Evolutionary conservation across 2,329 filamentous ascomycete genomes (phyloP).

Genomic region (Periconia macrospinosa): DNA sequence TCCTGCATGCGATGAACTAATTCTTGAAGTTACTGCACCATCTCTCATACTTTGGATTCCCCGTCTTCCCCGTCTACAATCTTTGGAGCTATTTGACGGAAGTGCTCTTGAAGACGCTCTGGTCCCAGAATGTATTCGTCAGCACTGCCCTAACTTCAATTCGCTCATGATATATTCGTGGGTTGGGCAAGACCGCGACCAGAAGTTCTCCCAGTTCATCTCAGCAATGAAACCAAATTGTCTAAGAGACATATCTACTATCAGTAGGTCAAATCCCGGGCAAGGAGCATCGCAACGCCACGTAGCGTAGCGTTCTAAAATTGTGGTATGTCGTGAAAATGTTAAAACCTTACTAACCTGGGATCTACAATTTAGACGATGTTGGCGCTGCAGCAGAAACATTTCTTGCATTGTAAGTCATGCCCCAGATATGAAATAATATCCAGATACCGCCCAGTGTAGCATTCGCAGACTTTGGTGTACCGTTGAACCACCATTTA

Average conservation of each 20-base stretch:
- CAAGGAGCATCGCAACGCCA: no score
- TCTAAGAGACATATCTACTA: constrained; percentile 60
- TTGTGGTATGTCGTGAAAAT: no score
- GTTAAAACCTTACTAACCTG: neutral
- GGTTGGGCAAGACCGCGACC: constrained; percentile 55
- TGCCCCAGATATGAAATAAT: no score
- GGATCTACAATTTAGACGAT: constrained; percentile 19
- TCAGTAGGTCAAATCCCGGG: neutral
- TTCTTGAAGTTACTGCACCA: constrained; percentile 49
- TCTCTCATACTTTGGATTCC: constrained; percentile 62
- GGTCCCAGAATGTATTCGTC: constrained; percentile 56
- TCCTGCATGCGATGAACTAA: constrained; percentile 10
- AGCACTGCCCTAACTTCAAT: constrained; percentile 63
- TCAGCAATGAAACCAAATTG: constrained; percentile 58
- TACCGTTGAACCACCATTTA: no score
- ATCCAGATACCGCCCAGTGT: no score
- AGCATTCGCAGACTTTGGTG: no score
- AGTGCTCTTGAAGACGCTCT: constrained; percentile 59
- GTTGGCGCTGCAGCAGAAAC: constrained; percentile 59
- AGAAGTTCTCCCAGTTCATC: constrained; percentile 62
- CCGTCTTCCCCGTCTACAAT: constrained; percentile 59
- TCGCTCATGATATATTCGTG: constrained; percentile 62
- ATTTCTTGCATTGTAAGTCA: constrained; percentile 50
- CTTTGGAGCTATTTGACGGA: constrained; percentile 64
- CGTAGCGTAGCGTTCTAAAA: no score